A percentile compares a stretch with the other conserved stretches of the same genome.
Evolutionary conservation across 345 rosid species (phyloP).

Genomic region (Hevea brasiliensis): DNA sequence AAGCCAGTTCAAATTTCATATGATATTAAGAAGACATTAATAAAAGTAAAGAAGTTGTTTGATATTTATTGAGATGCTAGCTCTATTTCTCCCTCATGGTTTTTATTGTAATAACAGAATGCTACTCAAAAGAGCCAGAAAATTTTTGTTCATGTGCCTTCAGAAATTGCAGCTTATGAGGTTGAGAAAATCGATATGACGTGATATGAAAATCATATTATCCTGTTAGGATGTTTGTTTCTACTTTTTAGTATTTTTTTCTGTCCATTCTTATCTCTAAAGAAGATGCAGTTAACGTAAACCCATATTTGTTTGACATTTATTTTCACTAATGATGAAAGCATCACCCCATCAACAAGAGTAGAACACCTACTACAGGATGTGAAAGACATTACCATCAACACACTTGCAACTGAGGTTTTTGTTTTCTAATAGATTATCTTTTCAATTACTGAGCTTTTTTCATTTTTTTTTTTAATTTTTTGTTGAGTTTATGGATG

Average conservation of each 20-base stretch:
- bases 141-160: conserved; percentile 69
- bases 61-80: not conserved
- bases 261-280: not conserved
- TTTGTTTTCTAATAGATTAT: not conserved
- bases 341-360: conserved; percentile 23
- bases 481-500: not conserved
- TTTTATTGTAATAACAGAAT: conserved; percentile 43
- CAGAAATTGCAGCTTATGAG: conserved; percentile 85
- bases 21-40: not conserved
- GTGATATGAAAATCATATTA: not conserved
- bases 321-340: not conserved
- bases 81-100: not conserved
- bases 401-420: conserved; percentile 86
- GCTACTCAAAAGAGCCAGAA: conserved; percentile 89
- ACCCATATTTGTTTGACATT: not conserved
- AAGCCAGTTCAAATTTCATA: not conserved
- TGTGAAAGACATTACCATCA: conserved; percentile 84
- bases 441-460: not conserved
- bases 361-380: conserved; percentile 83
- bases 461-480: not conserved
- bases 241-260: not conserved
- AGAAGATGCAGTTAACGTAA: not conserved
- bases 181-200: conserved; percentile 87
- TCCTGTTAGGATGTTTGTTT: not conserved
- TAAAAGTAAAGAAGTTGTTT: not conserved